Evolutionary conservation across 2,329 filamentous ascomycete genomes (phyloP).

Genomic region (Penicillium janthinellum): DNA sequence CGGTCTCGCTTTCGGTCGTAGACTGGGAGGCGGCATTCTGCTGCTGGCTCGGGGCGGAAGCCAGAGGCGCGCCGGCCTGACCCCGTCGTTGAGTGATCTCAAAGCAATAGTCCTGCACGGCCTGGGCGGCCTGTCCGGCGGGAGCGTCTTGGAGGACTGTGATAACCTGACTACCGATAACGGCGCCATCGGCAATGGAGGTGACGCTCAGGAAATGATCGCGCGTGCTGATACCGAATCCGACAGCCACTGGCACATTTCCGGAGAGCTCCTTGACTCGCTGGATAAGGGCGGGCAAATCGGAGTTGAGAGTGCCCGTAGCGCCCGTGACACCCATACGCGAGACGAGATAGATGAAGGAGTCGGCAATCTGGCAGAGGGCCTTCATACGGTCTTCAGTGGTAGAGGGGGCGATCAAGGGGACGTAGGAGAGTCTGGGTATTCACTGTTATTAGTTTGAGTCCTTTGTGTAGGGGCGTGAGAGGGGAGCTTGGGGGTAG

Average conservation of each 20-base stretch:
- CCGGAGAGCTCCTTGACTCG: conserved; percentile 92
- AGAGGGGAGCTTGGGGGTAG: neutral
- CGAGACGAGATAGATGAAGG: conserved; percentile 98
- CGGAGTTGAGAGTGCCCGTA: conserved; percentile 75
- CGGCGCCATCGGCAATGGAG: conserved; percentile 92
- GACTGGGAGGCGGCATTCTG: too few relatives aligned
- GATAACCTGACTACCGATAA: conserved; percentile 95
- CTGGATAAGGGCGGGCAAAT: conserved; percentile 77
- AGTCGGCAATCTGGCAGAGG: conserved; percentile 94
- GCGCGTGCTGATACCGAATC: conserved; percentile 92
- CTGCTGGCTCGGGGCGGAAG: too few relatives aligned
- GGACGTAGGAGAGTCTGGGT: conserved; percentile 82
- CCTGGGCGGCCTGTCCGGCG: conserved; percentile 66
- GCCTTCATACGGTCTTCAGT: conserved; percentile 93
- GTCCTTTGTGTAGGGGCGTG: neutral
- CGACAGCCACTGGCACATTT: conserved; percentile 88
- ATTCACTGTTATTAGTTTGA: neutral
- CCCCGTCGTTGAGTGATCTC: conserved; percentile 55
- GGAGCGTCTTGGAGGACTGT: conserved; percentile 72
- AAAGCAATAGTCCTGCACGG: conserved; percentile 84
- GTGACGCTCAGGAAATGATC: conserved; percentile 77
- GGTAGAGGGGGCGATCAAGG: conserved; percentile 92
- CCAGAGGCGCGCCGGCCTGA: too few relatives aligned
- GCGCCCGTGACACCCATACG: conserved; percentile 96
- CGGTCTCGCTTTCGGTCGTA: too few relatives aligned